These are phyloP conservation scores for Sclerospora graminicola DNA, from an alignment of 352 stramenopile genomes.

Conservation along the genomic window DNA sequence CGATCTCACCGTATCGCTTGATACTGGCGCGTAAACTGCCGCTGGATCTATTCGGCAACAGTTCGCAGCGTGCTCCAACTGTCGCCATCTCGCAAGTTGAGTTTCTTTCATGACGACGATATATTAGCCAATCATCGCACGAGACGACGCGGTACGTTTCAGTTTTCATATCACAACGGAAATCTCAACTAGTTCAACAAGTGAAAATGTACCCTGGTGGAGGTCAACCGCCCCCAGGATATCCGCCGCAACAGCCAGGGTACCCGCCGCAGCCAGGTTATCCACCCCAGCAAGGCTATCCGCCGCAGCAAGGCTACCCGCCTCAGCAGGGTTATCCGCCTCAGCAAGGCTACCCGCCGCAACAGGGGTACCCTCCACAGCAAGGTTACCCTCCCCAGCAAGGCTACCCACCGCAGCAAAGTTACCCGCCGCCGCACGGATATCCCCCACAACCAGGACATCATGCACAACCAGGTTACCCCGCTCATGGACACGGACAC, in stretches of 20 bases:
- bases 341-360: conserved; percentile 22
- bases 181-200: not conserved
- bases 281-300: conserved; percentile 31
- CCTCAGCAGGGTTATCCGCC: conserved; percentile 28
- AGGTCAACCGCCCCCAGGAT: conserved; percentile 24
- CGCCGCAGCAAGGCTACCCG: conserved; percentile 22
- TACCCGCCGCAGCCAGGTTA: conserved; percentile 18
- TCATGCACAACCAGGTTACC: conserved; percentile 26
- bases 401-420: too few relatives aligned
- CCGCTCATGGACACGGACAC: conserved; percentile 18
- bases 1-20: conserved; percentile 58
- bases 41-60: conserved; percentile 26
- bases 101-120: too few relatives aligned
- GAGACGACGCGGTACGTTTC: not conserved
- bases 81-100: conserved; percentile 3
- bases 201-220: conserved; percentile 18
- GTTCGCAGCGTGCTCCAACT: conserved; percentile 45
- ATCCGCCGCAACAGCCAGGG: conserved; percentile 25
- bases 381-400: conserved; percentile 26
- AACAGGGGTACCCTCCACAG: conserved; percentile 23
- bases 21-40: conserved; percentile 42
- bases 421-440: conserved; percentile 15
- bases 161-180: too few relatives aligned
- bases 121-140: conserved; percentile 8
- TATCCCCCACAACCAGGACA: conserved; percentile 29